A percentile compares a stretch with the other conserved stretches of the same genome.
phyloP scores from a whole-genome alignment of 257 asterid species.

The Primulina huaijiensis region DNA sequence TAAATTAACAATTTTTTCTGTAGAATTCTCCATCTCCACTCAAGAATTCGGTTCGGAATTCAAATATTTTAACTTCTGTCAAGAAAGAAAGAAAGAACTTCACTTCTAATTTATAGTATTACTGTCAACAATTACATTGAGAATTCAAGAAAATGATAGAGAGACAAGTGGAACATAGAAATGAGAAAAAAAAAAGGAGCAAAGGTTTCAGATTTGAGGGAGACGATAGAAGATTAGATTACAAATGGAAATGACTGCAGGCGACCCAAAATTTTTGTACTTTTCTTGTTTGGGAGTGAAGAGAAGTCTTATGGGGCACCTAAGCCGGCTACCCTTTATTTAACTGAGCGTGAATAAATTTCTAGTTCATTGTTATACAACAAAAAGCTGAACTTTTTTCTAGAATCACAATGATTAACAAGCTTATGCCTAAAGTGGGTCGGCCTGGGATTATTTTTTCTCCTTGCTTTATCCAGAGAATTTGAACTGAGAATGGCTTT shows the following conservation, averaged over 20 bases:
- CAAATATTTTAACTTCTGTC: not conserved
- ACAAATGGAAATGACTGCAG: constrained; percentile 26
- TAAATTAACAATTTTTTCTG: not conserved
- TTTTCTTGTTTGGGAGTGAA: constrained; percentile 43
- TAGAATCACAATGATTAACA: constrained; percentile 22
- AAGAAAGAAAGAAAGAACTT: not conserved
- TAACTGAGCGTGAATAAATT: constrained; percentile 37
- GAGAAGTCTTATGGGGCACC: constrained; percentile 29
- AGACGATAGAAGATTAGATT: not conserved
- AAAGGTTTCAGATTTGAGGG: not conserved
- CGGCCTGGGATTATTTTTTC: not conserved
- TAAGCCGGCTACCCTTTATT: constrained; percentile 37
- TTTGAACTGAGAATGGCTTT: not conserved
- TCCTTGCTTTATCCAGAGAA: not conserved
- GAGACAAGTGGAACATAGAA: constrained; percentile 41
- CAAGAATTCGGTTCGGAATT: not conserved
- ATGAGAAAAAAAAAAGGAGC: not conserved
- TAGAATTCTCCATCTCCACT: constrained; percentile 25
- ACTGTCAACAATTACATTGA: constrained; percentile 7
- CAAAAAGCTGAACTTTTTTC: not conserved
- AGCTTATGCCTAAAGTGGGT: constrained; percentile 14
- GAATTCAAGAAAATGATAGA: constrained; percentile 13
- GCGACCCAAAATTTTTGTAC: constrained; percentile 29
- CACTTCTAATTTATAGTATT: constrained; percentile 5
- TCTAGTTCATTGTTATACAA: constrained; percentile 27